A percentile compares a stretch with the other conserved stretches of the same genome.
Evolutionary conservation across 2,329 filamentous ascomycete species (phyloP).

Genomic region (Calonectria leucothoes): DNA sequence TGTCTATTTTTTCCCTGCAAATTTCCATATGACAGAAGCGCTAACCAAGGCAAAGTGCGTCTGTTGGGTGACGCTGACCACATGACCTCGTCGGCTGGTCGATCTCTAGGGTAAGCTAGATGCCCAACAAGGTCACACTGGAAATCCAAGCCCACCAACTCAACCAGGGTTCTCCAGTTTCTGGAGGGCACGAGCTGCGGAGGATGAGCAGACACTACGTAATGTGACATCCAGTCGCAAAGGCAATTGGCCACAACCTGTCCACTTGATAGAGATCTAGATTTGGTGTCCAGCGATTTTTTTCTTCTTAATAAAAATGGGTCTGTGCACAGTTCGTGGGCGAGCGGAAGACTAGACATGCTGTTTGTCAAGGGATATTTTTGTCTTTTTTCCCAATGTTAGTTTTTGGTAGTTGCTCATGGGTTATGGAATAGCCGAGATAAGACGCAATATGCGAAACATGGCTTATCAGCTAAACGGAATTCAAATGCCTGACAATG

Average conservation of each 20-base stretch:
- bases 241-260: neutral
- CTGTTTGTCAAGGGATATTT: neutral
- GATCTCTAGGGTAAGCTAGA: conserved; percentile 23
- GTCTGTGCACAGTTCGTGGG: neutral
- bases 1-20: neutral
- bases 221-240: conserved; percentile 7
- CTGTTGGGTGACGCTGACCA: neutral
- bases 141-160: conserved; percentile 1
- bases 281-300: neutral
- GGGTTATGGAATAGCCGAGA: neutral
- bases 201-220: conserved; percentile 1
- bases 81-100: neutral
- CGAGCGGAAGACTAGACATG: neutral
- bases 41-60: neutral
- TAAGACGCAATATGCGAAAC: neutral
- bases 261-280: conserved; percentile 5
- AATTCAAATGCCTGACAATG: conserved; percentile 8
- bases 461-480: neutral
- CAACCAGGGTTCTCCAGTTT: conserved; percentile 18
- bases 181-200: conserved; percentile 1
- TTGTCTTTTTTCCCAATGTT: neutral
- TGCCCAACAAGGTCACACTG: conserved; percentile 4
- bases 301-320: neutral
- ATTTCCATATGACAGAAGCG: neutral
- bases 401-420: neutral